Conservation (phyloP, 257 asterid genomes). For the Scutellaria barbata region DNA sequence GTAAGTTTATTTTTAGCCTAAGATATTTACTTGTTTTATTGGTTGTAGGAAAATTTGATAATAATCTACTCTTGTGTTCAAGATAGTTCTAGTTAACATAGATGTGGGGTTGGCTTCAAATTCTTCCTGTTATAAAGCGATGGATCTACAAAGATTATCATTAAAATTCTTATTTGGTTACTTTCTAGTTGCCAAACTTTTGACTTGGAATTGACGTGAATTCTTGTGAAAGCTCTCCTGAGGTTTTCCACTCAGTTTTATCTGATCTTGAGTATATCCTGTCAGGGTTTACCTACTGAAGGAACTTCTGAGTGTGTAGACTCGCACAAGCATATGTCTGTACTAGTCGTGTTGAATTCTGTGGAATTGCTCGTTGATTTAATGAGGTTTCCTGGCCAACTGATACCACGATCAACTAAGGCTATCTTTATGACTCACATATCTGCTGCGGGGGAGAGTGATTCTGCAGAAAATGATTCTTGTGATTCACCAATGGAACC, state of each 20-base stretch:
- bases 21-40: conserved; percentile 3
- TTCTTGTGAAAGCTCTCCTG: conserved; percentile 14
- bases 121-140: too few relatives aligned
- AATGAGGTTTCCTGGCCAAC: conserved; percentile 93
- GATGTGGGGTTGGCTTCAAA: too few relatives aligned
- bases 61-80: too few relatives aligned
- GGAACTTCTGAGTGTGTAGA: conserved; percentile 83
- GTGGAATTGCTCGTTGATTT: conserved; percentile 80
- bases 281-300: conserved; percentile 93
- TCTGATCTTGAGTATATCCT: conserved; percentile 34
- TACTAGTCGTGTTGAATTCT: conserved; percentile 78
- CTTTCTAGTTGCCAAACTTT: conserved; percentile 24
- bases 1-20: conserved; percentile 50
- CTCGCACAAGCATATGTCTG: conserved; percentile 94
- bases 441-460: conserved; percentile 98
- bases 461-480: conserved; percentile 99
- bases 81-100: too few relatives aligned
- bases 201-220: conserved; percentile 16
- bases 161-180: background rate
- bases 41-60: too few relatives aligned
- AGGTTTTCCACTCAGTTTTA: conserved; percentile 25
- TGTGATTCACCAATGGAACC: conserved; percentile 99
- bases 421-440: conserved; percentile 87
- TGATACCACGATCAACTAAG: conserved; percentile 78
- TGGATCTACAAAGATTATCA: too few relatives aligned